phyloP scores from a whole-genome alignment of 805 yeast species.

The Kluyveromyces starmeri region DNA sequence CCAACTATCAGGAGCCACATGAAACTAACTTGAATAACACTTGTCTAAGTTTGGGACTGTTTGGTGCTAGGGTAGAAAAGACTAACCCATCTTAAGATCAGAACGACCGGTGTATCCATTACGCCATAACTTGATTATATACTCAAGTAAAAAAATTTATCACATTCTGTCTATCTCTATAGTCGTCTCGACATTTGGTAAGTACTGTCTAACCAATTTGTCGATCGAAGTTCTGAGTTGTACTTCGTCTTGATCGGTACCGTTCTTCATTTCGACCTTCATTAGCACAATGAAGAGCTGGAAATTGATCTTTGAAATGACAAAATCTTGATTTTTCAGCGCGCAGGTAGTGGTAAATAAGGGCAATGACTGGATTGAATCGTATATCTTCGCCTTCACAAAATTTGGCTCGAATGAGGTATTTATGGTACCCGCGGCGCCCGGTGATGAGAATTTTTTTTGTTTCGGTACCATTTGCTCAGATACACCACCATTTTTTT shows the following conservation, averaged over 20 bases:
- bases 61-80: slow-evolving; percentile 23
- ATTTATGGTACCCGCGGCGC: slow-evolving; percentile 6
- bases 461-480: slow-evolving; percentile 7
- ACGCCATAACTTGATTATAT: too few species aligned
- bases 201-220: slow-evolving; percentile 17
- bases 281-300: slow-evolving; percentile 50
- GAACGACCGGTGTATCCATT: not conserved
- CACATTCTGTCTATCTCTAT: slow-evolving; percentile 25
- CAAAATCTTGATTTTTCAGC: slow-evolving; percentile 35
- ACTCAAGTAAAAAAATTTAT: too few species aligned
- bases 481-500: slow-evolving; percentile 1
- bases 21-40: slow-evolving; percentile 20
- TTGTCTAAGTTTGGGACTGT: slow-evolving; percentile 23
- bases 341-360: slow-evolving; percentile 42
- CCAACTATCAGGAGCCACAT: slow-evolving; percentile 19
- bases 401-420: slow-evolving; percentile 12
- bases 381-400: slow-evolving; percentile 34
- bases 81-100: slow-evolving; percentile 20
- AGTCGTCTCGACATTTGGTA: slow-evolving; percentile 25
- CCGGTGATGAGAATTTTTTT: slow-evolving; percentile 13
- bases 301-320: slow-evolving; percentile 55
- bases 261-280: slow-evolving; percentile 53
- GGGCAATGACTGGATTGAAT: slow-evolving; percentile 39
- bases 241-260: slow-evolving; percentile 61
- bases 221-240: slow-evolving; percentile 33